Evolutionary conservation across 805 yeast genomes (phyloP), one percentile per base, ranked within the genome.

Genomic region (Yamadazyma tumulicola): DNA sequence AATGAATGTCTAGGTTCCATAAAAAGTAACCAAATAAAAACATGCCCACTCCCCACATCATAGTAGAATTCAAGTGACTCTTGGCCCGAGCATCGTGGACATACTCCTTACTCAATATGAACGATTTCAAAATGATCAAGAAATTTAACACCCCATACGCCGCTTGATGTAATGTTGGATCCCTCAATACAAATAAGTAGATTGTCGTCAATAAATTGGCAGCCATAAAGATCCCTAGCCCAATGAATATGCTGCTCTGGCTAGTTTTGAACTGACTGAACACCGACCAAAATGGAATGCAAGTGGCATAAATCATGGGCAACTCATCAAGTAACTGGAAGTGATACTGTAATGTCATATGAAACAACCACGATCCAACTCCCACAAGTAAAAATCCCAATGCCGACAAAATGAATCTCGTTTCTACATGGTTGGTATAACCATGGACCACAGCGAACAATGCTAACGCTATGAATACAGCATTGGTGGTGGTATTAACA

Each of bases 251-350:
- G 7, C 77, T 67, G 19, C 58, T 64, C 35, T 52, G 46, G 12
- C 43, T 51, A 12, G 70, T 43, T 38, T 61, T 65, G 26, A 75
- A 76, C 51, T 79, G 85, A 30, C 84, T 72, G 46, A 82, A 80
- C 1, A 85, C 79, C 27, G 81, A 73, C 95, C 95, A 86, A 42
- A 87, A 80, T 0, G 98, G 97, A 18, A 91, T 79, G 45, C 96
- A 91, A 2, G 98, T 93, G 15, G 96, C 97, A 61, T 93, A 93
- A 43, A 93, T 86, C 98, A 93, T 93, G 26, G 98, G 98, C 51
- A 93, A 69, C 58, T 93, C 98, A 63, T 93, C 98, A 57, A 93
- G 69, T 43, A 93, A 58, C 63, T 93, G 98, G 64, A 75, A 93
- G 54, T 84, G 86, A 59, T 91, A 93, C 45, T 77, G 71, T 48